These are phyloP conservation scores for Colletotrichum musicola DNA, from an alignment of 2,329 filamentous ascomycete species.

Conservation along the genomic window DNA sequence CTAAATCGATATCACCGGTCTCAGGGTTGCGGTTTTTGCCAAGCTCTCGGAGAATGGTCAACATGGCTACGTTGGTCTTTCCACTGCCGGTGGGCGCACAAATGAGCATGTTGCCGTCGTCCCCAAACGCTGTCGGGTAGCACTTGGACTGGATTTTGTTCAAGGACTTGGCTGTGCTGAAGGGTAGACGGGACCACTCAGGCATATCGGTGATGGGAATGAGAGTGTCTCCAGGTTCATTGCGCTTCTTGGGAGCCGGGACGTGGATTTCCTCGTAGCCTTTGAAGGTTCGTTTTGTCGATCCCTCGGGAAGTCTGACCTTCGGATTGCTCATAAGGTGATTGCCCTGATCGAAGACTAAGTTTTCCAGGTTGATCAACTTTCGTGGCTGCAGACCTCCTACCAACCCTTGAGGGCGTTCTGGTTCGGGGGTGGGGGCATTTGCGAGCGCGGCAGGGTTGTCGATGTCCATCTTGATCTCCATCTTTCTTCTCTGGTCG, in stretches of 20 bases:
- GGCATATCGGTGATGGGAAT: slow-evolving; percentile 90
- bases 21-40: slow-evolving; percentile 91
- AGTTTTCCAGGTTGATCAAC: slow-evolving; percentile 92
- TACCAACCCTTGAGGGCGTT: slow-evolving; percentile 76
- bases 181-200: slow-evolving; percentile 90
- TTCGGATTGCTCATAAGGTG: slow-evolving; percentile 99
- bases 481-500: slow-evolving; percentile 75
- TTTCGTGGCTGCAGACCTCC: slow-evolving; percentile 89
- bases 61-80: slow-evolving; percentile 99
- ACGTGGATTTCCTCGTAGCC: slow-evolving; percentile 99
- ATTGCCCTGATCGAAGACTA: slow-evolving; percentile 97
- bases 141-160: slow-evolving; percentile 98
- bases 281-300: slow-evolving; percentile 95
- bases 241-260: slow-evolving; percentile 89
- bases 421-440: slow-evolving; percentile 57
- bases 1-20: slow-evolving; percentile 94
- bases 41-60: slow-evolving; percentile 95
- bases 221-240: slow-evolving; percentile 82
- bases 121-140: slow-evolving; percentile 89
- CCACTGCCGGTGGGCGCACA: slow-evolving; percentile 97
- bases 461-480: slow-evolving; percentile 97
- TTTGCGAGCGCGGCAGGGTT: slow-evolving; percentile 72
- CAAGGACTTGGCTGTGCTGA: slow-evolving; percentile 86
- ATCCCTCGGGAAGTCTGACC: slow-evolving; percentile 92
- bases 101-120: slow-evolving; percentile 97